Base-by-base conservation (phyloP, 148 eudicot genomes). In the Rhododendron mucronatum region DNA sequence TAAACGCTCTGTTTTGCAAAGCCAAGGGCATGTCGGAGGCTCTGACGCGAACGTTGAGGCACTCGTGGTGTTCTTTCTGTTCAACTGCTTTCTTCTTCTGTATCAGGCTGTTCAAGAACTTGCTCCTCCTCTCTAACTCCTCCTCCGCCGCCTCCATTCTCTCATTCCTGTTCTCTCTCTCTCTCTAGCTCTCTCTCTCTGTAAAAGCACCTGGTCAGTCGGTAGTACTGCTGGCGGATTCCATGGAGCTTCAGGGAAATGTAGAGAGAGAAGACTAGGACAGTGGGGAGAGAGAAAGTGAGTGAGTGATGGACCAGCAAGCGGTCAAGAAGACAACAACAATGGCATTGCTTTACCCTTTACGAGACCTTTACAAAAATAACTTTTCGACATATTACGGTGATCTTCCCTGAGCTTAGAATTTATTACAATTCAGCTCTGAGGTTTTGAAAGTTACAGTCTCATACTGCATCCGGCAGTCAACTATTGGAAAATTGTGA, bases 121-220 rank as follows among this genome's bases (percentile, higher is more conserved):
- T 87, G 89, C 89, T 87, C 77, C 89, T 87, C 80, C 89, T 84
- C 86, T 87, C 89, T 39, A 87, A 39, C 87, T 87, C 89, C 73
- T 84, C 78, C 74, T 84, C 86, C 44, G 89, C 89, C 9, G 74
- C 89, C 3, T 87, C 89, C 89, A 87, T 87, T 78, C 30, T 87
- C 80, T 84, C 88, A 87, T 87, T 80, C 86, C 79, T 83, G 76
- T 82, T 7, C 10, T 21, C n/a, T 47, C 45, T 37, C 35, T 51
- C 83, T 83, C 82, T 57, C 83, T 67, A 35, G 51, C 83, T 83
- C 82, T 75, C 69, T 67, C 23, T 16, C 41, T 78, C 30, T 44
- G n/a, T 59, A 75, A 55, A 16, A 2, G 51, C 41, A 12, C 59
- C 41, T 35, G 59, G n/a, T 69, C 79, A 48, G 11, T 2, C 0